These are phyloP conservation scores for Ascochyta lentis DNA, from an alignment of 2,329 filamentous ascomycete genomes.

Conservation along the genomic window DNA sequence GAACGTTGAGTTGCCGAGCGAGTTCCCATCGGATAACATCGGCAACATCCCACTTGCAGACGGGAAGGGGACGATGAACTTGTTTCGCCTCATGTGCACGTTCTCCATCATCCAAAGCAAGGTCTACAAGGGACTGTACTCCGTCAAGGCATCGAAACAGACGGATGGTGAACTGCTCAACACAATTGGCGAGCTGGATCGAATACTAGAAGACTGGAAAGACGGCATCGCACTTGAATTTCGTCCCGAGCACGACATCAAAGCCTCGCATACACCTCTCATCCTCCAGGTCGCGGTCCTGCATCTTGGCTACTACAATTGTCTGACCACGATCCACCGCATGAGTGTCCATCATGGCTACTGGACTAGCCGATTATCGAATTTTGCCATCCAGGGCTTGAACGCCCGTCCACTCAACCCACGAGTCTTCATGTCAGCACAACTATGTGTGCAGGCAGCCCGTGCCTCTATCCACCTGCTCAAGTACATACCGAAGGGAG, in stretches of 20 bases:
- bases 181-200: constrained; percentile 93
- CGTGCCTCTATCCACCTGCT: constrained; percentile 91
- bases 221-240: constrained; percentile 94
- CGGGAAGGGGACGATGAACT: constrained; percentile 89
- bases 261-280: constrained; percentile 88
- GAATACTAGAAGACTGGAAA: constrained; percentile 87
- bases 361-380: constrained; percentile 93
- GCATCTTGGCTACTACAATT: constrained; percentile 98
- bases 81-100: constrained; percentile 91
- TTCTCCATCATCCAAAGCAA: constrained; percentile 91
- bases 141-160: constrained; percentile 88
- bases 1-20: constrained; percentile 94
- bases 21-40: constrained; percentile 88
- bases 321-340: constrained; percentile 93
- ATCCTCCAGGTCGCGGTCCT: constrained; percentile 93
- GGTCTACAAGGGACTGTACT: constrained; percentile 92
- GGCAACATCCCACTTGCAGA: constrained; percentile 91
- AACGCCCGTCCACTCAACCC: constrained; percentile 92
- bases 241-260: constrained; percentile 96
- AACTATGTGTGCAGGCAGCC: constrained; percentile 90
- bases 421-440: constrained; percentile 90
- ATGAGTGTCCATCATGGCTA: constrained; percentile 99
- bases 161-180: constrained; percentile 92
- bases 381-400: constrained; percentile 92
- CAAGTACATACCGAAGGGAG: constrained; percentile 94